Percentiles rank a stretch among this genome's conserved stretches.
phyloP scores from a whole-genome alignment of 2,329 filamentous ascomycete species.

The Metarhizium rileyi region DNA sequence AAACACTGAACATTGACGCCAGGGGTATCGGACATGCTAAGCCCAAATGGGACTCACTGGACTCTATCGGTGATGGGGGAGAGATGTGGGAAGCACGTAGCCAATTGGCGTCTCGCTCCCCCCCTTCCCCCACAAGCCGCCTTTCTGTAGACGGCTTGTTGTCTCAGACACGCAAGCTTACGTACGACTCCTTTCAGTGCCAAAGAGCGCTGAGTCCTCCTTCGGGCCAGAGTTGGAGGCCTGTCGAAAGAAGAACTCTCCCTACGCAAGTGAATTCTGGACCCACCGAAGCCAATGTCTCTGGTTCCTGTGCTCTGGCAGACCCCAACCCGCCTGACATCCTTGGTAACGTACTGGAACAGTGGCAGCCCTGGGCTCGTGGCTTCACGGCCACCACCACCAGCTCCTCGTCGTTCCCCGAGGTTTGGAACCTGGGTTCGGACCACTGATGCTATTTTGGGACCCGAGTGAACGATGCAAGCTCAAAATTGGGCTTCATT shows the following conservation, averaged over 20 bases:
- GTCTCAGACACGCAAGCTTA: neutral
- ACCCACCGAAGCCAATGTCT: no score
- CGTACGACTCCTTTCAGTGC: neutral
- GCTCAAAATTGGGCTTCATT: no score
- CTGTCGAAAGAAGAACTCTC: neutral
- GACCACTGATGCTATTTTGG: constrained; percentile 2
- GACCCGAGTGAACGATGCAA: no score
- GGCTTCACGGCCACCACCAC: neutral
- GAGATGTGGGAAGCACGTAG: no score
- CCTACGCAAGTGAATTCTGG: neutral
- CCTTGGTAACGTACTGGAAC: neutral
- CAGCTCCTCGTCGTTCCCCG: no score
- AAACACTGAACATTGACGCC: neutral
- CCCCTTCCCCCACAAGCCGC: neutral
- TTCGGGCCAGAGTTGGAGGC: neutral
- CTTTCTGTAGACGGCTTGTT: neutral
- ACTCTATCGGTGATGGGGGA: no score
- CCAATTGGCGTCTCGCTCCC: neutral
- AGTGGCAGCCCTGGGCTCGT: neutral
- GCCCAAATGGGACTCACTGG: neutral
- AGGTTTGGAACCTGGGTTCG: neutral
- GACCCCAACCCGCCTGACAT: neutral
- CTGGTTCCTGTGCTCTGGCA: neutral
- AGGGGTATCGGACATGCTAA: constrained; percentile 13
- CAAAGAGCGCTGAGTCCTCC: no score